Evolutionary conservation across 352 stramenopile genomes (phyloP).

Genomic region (Phytophthora litchii): DNA sequence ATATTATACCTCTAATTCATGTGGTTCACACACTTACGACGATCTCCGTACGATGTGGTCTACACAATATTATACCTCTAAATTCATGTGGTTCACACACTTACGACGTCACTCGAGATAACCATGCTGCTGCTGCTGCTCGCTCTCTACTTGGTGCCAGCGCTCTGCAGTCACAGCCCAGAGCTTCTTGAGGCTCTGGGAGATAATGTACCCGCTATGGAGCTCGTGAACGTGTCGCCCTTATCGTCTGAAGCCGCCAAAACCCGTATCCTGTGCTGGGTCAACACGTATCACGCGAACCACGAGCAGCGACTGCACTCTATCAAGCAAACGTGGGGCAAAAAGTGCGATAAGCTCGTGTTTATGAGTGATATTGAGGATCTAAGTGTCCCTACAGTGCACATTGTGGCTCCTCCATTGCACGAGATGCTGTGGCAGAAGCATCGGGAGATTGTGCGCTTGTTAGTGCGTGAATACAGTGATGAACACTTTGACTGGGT

Average conservation of each 20-base stretch:
- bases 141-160: constrained; percentile 3
- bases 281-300: constrained; percentile 86
- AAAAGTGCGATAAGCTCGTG: constrained; percentile 85
- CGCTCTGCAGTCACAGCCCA: constrained; percentile 4
- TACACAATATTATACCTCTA: too few relatives aligned
- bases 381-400: constrained; percentile 59
- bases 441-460: constrained; percentile 79
- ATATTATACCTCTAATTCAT: too few relatives aligned
- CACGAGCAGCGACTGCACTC: constrained; percentile 60
- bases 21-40: too few relatives aligned
- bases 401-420: constrained; percentile 62
- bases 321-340: constrained; percentile 82
- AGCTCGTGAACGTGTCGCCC: constrained; percentile 68
- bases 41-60: too few relatives aligned
- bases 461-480: constrained; percentile 68
- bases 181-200: constrained; percentile 51
- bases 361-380: constrained; percentile 89
- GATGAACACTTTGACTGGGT: constrained; percentile 83
- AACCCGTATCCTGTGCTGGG: constrained; percentile 82
- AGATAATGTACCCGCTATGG: constrained; percentile 69
- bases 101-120: too few relatives aligned
- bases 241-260: constrained; percentile 44
- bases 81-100: too few relatives aligned
- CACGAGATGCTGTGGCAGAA: constrained; percentile 88
- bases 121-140: constrained; percentile 12